phyloP scores from a whole-genome alignment of 306 rosid genomes.

The Fagus crenata region DNA sequence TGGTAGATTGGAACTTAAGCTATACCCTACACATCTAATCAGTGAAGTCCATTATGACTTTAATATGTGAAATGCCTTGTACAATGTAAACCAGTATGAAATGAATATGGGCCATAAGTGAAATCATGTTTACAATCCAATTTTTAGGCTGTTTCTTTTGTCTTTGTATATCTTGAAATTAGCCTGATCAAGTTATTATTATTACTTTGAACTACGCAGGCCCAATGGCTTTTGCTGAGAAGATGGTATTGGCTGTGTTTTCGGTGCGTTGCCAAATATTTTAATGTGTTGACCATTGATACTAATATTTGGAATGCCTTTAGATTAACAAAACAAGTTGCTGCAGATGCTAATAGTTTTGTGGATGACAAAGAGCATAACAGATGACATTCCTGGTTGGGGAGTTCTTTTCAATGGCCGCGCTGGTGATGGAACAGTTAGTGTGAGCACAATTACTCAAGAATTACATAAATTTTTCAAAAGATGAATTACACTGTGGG shows the following conservation, averaged over 20 bases:
- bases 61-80: too few species aligned
- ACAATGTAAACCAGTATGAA: too few species aligned
- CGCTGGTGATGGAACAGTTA: constrained; percentile 83
- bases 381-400: constrained; percentile 93
- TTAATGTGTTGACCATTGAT: neutral
- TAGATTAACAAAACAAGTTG: constrained; percentile 3
- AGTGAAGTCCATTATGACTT: too few species aligned
- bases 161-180: neutral
- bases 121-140: too few species aligned
- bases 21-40: too few species aligned
- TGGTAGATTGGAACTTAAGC: too few species aligned
- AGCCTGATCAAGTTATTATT: neutral
- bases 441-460: constrained; percentile 50
- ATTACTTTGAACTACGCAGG: constrained; percentile 41
- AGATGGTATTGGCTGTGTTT: constrained; percentile 69
- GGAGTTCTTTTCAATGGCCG: constrained; percentile 73
- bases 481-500: neutral
- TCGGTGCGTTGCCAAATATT: constrained; percentile 45
- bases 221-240: constrained; percentile 86
- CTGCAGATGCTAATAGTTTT: constrained; percentile 63
- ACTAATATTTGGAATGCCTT: neutral
- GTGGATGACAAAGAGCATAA: constrained; percentile 92
- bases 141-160: too few species aligned
- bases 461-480: neutral
- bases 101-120: too few species aligned